phyloP scores from a whole-genome alignment of 768 basidiomycete species.

The Phlebiopsis gigantea region DNA sequence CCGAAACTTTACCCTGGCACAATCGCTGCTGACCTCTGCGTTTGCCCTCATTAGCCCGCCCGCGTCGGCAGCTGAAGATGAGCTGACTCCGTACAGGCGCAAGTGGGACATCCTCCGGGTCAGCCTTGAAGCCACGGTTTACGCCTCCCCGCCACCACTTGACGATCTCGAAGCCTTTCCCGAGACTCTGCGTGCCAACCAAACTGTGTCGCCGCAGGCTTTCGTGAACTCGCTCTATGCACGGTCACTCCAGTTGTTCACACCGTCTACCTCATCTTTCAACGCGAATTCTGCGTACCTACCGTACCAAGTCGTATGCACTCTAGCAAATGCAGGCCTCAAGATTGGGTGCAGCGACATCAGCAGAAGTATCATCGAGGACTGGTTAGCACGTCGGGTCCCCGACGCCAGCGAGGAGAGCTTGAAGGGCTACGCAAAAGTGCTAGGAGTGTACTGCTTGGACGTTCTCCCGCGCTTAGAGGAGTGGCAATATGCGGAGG shows the following conservation, averaged over 20 bases:
- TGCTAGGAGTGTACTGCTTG: conserved; percentile 72
- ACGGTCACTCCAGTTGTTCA: conserved; percentile 66
- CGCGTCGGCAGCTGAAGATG: conserved; percentile 36
- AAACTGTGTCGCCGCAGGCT: conserved; percentile 53
- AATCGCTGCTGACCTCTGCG: conserved; percentile 62
- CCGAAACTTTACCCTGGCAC: conserved; percentile 62
- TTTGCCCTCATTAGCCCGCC: conserved; percentile 49
- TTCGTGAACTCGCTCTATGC: conserved; percentile 51
- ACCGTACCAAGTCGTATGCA: conserved; percentile 64
- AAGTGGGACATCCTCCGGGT: conserved; percentile 89
- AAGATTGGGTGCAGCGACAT: conserved; percentile 58
- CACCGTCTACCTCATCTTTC: conserved; percentile 38
- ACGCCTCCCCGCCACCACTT: conserved; percentile 47
- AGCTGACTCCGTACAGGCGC: conserved; percentile 44
- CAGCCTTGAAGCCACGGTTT: conserved; percentile 73
- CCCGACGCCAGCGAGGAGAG: conserved; percentile 24
- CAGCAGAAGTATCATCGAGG: conserved; percentile 64
- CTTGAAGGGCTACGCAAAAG: conserved; percentile 62
- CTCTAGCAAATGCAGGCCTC: conserved; percentile 64
- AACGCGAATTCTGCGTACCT: conserved; percentile 48
- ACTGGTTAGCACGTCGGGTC: conserved; percentile 67
- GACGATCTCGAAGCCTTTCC: conserved; percentile 41
- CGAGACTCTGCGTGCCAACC: conserved; percentile 42
- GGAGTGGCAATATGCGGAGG: conserved; percentile 76
- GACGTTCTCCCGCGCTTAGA: conserved; percentile 66